These are phyloP conservation scores for Globisporangium nunn DNA, from an alignment of 352 stramenopile species.

Conservation along the genomic window DNA sequence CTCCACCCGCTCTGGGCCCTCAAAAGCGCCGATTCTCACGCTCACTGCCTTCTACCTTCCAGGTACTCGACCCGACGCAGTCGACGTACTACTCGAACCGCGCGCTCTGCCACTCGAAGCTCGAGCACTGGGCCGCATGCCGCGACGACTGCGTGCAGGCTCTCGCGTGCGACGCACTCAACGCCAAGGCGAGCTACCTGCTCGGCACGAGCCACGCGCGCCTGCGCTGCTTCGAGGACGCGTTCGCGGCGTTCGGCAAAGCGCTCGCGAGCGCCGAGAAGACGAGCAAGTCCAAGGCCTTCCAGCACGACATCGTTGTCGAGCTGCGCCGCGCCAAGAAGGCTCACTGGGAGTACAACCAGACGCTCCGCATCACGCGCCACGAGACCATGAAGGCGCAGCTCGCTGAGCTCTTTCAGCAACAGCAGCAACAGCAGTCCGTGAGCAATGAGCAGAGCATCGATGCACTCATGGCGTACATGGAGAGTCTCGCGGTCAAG, in stretches of 20 bases:
- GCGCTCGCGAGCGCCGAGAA: slow-evolving; percentile 47
- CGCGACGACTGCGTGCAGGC: slow-evolving; percentile 57
- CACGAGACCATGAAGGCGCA: slow-evolving; percentile 38
- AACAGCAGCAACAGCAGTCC: slow-evolving; percentile 9
- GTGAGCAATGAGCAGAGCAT: slow-evolving; percentile 13
- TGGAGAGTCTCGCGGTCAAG: slow-evolving; percentile 41
- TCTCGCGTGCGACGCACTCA: slow-evolving; percentile 47
- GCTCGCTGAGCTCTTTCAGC: slow-evolving; percentile 30
- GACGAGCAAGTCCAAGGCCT: slow-evolving; percentile 42
- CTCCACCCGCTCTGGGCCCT: no score
- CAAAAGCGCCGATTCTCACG: no score
- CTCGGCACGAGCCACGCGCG: slow-evolving; percentile 55
- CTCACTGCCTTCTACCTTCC: background rate
- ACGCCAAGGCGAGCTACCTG: slow-evolving; percentile 75
- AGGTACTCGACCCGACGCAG: slow-evolving; percentile 50
- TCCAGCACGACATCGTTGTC: slow-evolving; percentile 49
- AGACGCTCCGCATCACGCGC: slow-evolving; percentile 27
- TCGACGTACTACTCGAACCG: slow-evolving; percentile 80
- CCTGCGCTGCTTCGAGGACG: slow-evolving; percentile 35
- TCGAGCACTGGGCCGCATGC: slow-evolving; percentile 51
- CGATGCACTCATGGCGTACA: slow-evolving; percentile 52
- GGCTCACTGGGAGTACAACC: slow-evolving; percentile 43
- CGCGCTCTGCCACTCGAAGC: slow-evolving; percentile 65
- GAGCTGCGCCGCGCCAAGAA: slow-evolving; percentile 63
- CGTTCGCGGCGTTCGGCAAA: slow-evolving; percentile 43